Evolutionary conservation across 78 protist species (phyloP), one percentile per base, ranked within the genome.

Genomic region (Dictyostelium citrinum): DNA sequence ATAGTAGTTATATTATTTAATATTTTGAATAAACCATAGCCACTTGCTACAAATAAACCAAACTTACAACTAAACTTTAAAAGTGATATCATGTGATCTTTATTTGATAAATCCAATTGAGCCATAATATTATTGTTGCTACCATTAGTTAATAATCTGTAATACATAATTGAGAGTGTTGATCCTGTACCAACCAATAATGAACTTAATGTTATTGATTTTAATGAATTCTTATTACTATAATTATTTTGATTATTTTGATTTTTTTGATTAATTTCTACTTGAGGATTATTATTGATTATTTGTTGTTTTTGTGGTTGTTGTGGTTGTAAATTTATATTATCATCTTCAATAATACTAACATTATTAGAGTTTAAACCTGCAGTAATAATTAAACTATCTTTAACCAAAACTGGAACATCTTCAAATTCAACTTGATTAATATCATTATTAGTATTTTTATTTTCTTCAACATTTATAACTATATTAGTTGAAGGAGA

Each of bases 41-140:
- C 81, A n/a, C 55, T 16, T 43, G 78, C 37, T 33, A 55, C 91
- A 33, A 77, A 58, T 29, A 78, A 49, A 2, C 93, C 93, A 88
- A 61, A 88, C 24, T 49, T 88, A 2, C 46, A 58, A 67, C 84
- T 78, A 10, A 17, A 31, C 35, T 76, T 78, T 17, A 82, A 82
- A 33, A 82, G 41, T 16, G 93, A 88, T 45, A 75, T 29, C 16
- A 55, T 24, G 5, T 64, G 39, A 14, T 75, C 67, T 20, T 55
- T 46, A 55, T 46, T 70, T 37, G 81, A 22, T 20, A 14, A 41
- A 39, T 45, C 39, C 14, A 70, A 29, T 12, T 33, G 46, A 17
- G 35, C 43, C 22, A 24, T 24, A 10, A 16, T 29, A 68, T 24
- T 49, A 49, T 24, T 41, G 8, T 35, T 41, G 72, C 35, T 51